Evolutionary conservation across 2,329 filamentous ascomycete genomes (phyloP), one percentile per base, ranked within the genome.

Genomic region (Trichoderma guizhouense): DNA sequence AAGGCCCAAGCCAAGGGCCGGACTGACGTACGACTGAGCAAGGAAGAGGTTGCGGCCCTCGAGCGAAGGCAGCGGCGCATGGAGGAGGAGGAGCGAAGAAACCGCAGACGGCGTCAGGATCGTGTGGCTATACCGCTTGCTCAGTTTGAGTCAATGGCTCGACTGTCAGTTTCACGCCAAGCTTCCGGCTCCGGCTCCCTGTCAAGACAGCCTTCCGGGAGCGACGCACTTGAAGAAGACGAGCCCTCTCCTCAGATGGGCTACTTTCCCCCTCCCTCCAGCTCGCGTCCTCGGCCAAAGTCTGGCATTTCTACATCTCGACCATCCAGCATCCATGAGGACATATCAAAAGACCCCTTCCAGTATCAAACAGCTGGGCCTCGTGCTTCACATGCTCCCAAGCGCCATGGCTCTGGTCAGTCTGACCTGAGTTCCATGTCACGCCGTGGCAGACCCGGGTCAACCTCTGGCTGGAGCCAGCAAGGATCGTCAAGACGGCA

Each of bases 21-120:
- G 80, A 85, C 87, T 58, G 93, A 97, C 71, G 93, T 98, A 71
- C 92, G 91, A 79, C 87, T 98, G 74, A 94, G 88, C 76, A 88
- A 91, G 77, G 90, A 92, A 69, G 95, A 98, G 81, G 85, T 97
- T 76, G 92, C 91, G 73, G 94, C 94, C 61, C 86, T 97, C 76
- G 92, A 95, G 79, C 88, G 90, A 74, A 86, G 87, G 77, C 84
- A 88, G 74, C 88, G 90, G 79, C 88, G 91, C 72, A 83, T 90
- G 76, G 84, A 87, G 75, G 84, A 84, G 39, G 82, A 84, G 67
- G 80, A 82, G 53, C 78, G 78, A 30, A 78, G 78, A 66, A 80
- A 81, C 26, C 77, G 80, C 74, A 84, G 79, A 76, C 81, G 80
- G 76, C 79, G 79, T 58, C 84, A 82, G 75, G 82, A 85, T 69